Evolutionary conservation across 352 stramenopile genomes (phyloP), one percentile per base, ranked within the genome.

Genomic region (Globisporangium acanthophoron): DNA sequence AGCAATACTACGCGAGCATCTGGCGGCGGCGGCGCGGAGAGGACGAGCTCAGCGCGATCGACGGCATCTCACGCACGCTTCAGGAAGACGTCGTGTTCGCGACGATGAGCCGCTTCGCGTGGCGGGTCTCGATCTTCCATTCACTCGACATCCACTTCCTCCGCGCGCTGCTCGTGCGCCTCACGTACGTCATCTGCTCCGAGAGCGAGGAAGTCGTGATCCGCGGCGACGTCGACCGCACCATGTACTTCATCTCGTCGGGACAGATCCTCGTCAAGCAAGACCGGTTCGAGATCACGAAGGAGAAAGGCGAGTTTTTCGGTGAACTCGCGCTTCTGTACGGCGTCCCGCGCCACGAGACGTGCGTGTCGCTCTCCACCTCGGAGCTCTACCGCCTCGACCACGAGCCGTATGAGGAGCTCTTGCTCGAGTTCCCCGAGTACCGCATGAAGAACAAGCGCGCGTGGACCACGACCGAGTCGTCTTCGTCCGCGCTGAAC

Each of bases 171-270:
- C 65, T 90, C 0, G 69, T 78, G 9, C 69, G 69, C 9, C 62
- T 90, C 11, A 71, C 83, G 40, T 87, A 82, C 45, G 74, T 90
- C 0, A 65, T 88, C 11, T 88, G 75, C 59, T 80, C 73, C 12
- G 78, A 87, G 50, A 74, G 70, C 15, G 78, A 88, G 52, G 76
- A 88, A 37, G 69, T 90, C 40, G 78, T 88, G 52, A 81, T 85
- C n/a, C 61, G 66, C 4, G 81, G 83, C 1, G 83, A 93, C 62
- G 80, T 91, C 52, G 80, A 91, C 33, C 76, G 78, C 16, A 84
- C 66, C 43, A 90, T 92, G 83, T 91, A 91, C 54, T 89, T 92
- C 37, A 89, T 92, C 50, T 69, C 78, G 0, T 54, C 74, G 0
- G 83, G 83, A 0, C 80, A 78, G 5, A 54, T 92, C 3, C 65